Percentiles rank a stretch among this genome's conserved stretches.
These are phyloP conservation scores for Penicillium longicatenatum DNA, from an alignment of 495 filamentous ascomycete species.

Conservation along the genomic window DNA sequence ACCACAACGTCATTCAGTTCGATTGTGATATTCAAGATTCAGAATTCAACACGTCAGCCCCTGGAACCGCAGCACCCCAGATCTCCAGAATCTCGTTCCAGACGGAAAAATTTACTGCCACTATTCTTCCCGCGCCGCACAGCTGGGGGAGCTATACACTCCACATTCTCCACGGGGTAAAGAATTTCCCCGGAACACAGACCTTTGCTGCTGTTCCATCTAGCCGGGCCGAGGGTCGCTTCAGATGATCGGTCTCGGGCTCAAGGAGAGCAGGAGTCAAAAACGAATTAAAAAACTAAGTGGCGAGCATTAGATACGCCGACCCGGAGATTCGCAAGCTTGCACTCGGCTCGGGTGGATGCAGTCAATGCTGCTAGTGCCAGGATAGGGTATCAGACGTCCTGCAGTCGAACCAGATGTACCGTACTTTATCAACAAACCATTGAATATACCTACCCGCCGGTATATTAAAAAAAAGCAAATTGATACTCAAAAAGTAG, in stretches of 20 bases:
- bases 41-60: constrained; percentile 8
- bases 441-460: too few species aligned
- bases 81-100: not conserved
- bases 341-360: not conserved
- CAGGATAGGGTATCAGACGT: too few species aligned
- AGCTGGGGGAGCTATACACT: not conserved
- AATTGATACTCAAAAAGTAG: not conserved
- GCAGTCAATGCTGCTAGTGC: not conserved
- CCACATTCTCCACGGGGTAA: constrained; percentile 17
- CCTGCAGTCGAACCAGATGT: too few species aligned
- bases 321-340: not conserved
- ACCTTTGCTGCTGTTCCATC: not conserved
- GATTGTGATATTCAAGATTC: not conserved
- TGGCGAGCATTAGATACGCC: not conserved
- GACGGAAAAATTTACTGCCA: constrained; percentile 23
- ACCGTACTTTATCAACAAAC: too few species aligned
- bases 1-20: not conserved
- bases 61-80: not conserved
- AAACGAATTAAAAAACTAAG: not conserved
- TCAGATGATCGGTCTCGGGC: not conserved
- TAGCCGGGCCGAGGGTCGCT: constrained; percentile 2
- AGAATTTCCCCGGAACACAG: constrained; percentile 12
- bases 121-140: constrained; percentile 6
- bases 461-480: too few species aligned
- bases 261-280: not conserved